phyloP scores from a whole-genome alignment of 1,284 basidiomycete species.

The Phaffia rhodozyma region DNA sequence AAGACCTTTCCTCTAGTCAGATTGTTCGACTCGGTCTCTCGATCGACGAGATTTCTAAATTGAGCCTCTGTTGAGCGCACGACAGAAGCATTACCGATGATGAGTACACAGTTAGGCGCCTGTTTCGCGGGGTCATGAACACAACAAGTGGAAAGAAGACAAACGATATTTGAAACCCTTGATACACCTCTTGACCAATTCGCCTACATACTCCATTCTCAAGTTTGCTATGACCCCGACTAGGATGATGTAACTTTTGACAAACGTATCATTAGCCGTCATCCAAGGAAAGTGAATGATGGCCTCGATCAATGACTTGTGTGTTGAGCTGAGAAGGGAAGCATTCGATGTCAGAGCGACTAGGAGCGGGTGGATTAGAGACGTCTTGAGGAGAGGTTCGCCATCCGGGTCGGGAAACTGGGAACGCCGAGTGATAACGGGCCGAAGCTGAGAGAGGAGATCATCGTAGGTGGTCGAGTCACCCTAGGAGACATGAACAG shows the following conservation, averaged over 20 bases:
- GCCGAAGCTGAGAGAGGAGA: conserved; percentile 42
- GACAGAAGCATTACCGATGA: not conserved
- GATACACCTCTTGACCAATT: conserved; percentile 68
- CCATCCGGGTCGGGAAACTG: conserved; percentile 19
- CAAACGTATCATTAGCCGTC: conserved; percentile 65
- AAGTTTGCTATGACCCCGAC: conserved; percentile 86
- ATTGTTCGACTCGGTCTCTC: conserved; percentile 14
- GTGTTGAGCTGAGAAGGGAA: conserved; percentile 40
- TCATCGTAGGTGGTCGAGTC: conserved; percentile 40
- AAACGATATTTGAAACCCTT: conserved; percentile 79
- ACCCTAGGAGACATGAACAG: conserved; percentile 25
- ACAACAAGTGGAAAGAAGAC: conserved; percentile 32
- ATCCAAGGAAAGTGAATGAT: conserved; percentile 86
- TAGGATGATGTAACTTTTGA: conserved; percentile 74
- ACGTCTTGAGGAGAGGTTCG: conserved; percentile 23
- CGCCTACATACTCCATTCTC: conserved; percentile 79
- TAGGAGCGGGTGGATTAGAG: conserved; percentile 40
- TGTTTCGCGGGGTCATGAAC: not conserved
- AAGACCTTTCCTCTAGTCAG: conserved; percentile 74
- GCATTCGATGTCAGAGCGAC: conserved; percentile 59
- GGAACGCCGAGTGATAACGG: conserved; percentile 20
- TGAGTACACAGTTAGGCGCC: not conserved
- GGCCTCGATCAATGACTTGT: conserved; percentile 74
- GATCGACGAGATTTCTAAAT: conserved; percentile 39
- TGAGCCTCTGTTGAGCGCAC: conserved; percentile 48